Evolutionary conservation across 352 stramenopile species (phyloP), one percentile per base, ranked within the genome.

Genomic region (Globisporangium splendens): DNA sequence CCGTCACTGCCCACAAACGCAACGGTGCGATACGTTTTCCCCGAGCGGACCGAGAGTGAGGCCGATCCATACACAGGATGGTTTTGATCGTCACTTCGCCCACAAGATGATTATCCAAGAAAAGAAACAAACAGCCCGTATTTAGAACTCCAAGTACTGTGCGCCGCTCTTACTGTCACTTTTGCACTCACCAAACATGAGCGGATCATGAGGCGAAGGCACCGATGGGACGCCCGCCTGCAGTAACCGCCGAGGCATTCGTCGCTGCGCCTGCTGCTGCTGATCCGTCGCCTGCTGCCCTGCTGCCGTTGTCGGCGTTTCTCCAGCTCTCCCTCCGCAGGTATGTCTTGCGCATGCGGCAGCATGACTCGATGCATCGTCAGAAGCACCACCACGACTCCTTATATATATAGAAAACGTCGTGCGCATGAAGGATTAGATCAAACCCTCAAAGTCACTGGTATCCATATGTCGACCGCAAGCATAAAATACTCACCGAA

Each of bases 51-150:
- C 1, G 74, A 73, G 8, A 88, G 60, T 6, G 77, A 82, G 13
- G 74, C 77, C 3, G 77, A 76, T 12, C 75, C 75, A 54, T 84
- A 82, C 21, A 81, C 68, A 8, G 77, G 77, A 48, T 88, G 77
- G 56, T 64, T 85, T 46, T 79, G 54, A 88, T 69, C 18, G 70
- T 70, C 14, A 83, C 72, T 46, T 83, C 66, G 1, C 77, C 77
- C 8, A 88, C 70, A 47, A 88, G 69, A n/a, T 77, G 74, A 33
- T 85, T 88, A 49, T 88, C 77, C 5, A 31, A 31, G 24, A 31
- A 31, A 31, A 5, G 24, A 31, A 31, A 31, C 5, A 31, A 31
- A 5, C 24, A 31, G 24, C 24, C 24, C 24, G 24, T 31, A 31
- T 31, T 31, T 2, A 31, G 24, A 31, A 31, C 24, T 2, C 24